Evolutionary conservation across 192 early-diverging fungal species (phyloP).

Genomic region (Cetraspora pellucida): DNA sequence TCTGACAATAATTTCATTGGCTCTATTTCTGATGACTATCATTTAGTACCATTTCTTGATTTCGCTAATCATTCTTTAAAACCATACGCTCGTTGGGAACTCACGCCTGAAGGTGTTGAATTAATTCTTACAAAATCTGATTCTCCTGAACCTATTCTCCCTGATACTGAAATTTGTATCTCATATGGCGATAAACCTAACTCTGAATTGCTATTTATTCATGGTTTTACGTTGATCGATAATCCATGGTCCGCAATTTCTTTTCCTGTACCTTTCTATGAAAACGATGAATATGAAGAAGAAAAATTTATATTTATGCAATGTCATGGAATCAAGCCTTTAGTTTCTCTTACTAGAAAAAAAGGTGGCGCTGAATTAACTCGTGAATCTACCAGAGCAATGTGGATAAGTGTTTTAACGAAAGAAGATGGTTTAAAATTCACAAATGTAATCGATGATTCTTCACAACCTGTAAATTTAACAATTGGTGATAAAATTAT

Average conservation of each 20-base stretch:
- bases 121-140: conserved; percentile 32
- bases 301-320: conserved; percentile 23
- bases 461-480: neutral
- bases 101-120: conserved; percentile 43
- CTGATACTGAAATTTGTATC: conserved; percentile 56
- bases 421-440: conserved; percentile 33
- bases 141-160: neutral
- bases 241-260: conserved; percentile 46
- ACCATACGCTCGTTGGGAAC: conserved; percentile 61
- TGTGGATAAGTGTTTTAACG: conserved; percentile 31
- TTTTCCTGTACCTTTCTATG: conserved; percentile 22
- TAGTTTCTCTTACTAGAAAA: conserved; percentile 21
- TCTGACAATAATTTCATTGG: neutral
- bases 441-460: neutral
- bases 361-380: conserved; percentile 22
- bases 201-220: conserved; percentile 68
- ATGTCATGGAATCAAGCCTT: conserved; percentile 31
- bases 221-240: conserved; percentile 62
- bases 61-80: conserved; percentile 67
- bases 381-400: conserved; percentile 9
- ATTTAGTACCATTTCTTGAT: conserved; percentile 70
- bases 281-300: conserved; percentile 14
- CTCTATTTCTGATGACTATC: conserved; percentile 43
- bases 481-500: conserved; percentile 20
- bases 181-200: conserved; percentile 75